These are phyloP conservation scores for Blastobotrys capitulatus DNA, from an alignment of 1,139 yeast species.

Conservation along the genomic window DNA sequence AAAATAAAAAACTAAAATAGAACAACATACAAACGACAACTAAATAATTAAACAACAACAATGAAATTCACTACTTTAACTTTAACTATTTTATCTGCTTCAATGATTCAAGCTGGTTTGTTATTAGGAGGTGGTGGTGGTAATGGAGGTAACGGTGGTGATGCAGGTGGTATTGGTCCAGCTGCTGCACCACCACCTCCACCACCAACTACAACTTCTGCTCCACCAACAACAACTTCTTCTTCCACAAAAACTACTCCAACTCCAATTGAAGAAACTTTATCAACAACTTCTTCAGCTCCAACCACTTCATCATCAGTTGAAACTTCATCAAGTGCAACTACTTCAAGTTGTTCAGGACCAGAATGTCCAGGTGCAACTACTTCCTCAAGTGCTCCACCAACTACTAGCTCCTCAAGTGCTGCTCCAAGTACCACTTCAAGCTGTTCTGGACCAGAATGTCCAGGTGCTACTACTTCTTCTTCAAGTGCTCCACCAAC, in stretches of 20 bases:
- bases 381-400: not conserved
- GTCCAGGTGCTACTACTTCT: not conserved
- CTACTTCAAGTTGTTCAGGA: not conserved
- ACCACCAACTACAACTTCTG: not conserved
- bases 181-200: not conserved
- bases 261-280: not conserved
- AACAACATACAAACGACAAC: too few relatives aligned
- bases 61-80: not conserved
- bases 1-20: not conserved
- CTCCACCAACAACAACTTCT: not conserved
- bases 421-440: constrained; percentile 3
- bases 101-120: not conserved
- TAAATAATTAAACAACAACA: not conserved
- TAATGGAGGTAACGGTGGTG: constrained; percentile 6
- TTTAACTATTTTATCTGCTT: not conserved
- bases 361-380: not conserved
- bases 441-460: too few relatives aligned
- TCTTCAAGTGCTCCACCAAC: not conserved
- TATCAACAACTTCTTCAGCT: constrained; percentile 2
- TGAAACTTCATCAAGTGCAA: constrained; percentile 1
- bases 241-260: not conserved
- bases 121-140: constrained; percentile 6
- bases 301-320: not conserved
- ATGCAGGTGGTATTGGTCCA: constrained; percentile 6
- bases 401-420: not conserved